Conservation (phyloP, 164 flowering plant genomes). For the Chimonanthus salicifolius region DNA sequence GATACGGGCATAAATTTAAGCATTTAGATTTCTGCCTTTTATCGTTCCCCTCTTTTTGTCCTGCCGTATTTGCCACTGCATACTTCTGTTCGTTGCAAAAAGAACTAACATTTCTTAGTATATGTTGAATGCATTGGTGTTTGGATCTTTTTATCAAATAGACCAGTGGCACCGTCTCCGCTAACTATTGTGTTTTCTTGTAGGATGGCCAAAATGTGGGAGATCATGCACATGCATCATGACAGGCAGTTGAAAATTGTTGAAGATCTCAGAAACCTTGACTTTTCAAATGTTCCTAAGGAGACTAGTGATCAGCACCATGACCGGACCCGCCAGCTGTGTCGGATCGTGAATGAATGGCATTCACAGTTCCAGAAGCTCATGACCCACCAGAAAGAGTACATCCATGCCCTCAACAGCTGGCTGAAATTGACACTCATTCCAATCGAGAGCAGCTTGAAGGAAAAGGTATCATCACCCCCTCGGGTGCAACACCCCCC, state of each 20-base stretch:
- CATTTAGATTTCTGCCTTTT: too few relatives aligned
- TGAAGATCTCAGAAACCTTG: conserved; percentile 46
- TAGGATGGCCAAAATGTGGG: conserved; percentile 92
- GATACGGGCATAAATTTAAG: not conserved
- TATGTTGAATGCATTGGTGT: not conserved
- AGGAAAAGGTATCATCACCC: conserved; percentile 68
- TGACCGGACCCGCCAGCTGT: conserved; percentile 55
- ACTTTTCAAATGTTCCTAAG: conserved; percentile 34
- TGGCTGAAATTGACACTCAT: conserved; percentile 78
- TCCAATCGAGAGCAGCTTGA: conserved; percentile 47
- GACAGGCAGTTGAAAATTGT: conserved; percentile 49
- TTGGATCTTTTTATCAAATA: not conserved
- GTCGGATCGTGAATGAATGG: conserved; percentile 51
- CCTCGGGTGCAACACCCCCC: conserved; percentile 43
- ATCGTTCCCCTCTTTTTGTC: not conserved
- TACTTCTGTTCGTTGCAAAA: not conserved
- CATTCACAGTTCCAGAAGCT: conserved; percentile 52
- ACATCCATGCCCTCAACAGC: conserved; percentile 51
- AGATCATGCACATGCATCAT: conserved; percentile 54
- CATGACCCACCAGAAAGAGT: conserved; percentile 53
- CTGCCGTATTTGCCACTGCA: not conserved
- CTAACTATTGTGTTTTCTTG: not conserved
- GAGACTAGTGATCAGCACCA: conserved; percentile 73
- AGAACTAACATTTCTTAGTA: not conserved
- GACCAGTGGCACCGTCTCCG: too few relatives aligned